Evolutionary conservation across 2,329 filamentous ascomycete species (phyloP), one percentile per base, ranked within the genome.

Genomic region (Colletotrichum shisoi): DNA sequence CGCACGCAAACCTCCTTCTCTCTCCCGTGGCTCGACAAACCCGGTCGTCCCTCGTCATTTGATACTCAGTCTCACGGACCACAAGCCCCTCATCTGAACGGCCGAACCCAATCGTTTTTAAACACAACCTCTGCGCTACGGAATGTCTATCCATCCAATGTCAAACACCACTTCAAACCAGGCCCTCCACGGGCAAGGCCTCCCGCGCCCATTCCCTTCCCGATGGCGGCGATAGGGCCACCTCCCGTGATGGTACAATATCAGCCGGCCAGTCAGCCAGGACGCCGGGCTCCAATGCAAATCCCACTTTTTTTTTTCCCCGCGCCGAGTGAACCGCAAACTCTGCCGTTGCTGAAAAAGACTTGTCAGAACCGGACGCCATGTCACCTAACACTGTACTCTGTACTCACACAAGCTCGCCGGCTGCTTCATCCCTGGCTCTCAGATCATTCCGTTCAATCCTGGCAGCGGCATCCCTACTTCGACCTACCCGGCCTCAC

Each of bases 391-490:
- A 34, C n/a, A 34, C 27, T 34, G 37, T 27, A 37, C 39, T 21
- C 21, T 4, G 31, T 9, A 9, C 31, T 34, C 8, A 34, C 31
- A 9, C 19, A 40, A 31, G 34, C 44, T 44, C 44, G 12, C 24
- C 53, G 37, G 60, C 60, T 63, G 37, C 40, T 57, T 17, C 45
- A 52, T 53, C 56, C 56, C 56, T 57, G 42, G n/a, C 51, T 8
- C 11, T 9, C 17, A 5, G n/a, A 7, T 31, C 40, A n/a, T 21
- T 5, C 45, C 9, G 17, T 3, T 57, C 31, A 57, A 34, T 40
- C 59, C 45, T 57, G 37, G 45, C 63, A 67, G 21, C 63, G 59
- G 31, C 52, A 63, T 63, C 63, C 48, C 64, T 56, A 44, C 53
- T 17, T 49, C 46, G 7, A 17, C 42, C 34, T 42, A 24, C 9